phyloP scores from a whole-genome alignment of 306 rosid genomes.

The Pueraria montana region DNA sequence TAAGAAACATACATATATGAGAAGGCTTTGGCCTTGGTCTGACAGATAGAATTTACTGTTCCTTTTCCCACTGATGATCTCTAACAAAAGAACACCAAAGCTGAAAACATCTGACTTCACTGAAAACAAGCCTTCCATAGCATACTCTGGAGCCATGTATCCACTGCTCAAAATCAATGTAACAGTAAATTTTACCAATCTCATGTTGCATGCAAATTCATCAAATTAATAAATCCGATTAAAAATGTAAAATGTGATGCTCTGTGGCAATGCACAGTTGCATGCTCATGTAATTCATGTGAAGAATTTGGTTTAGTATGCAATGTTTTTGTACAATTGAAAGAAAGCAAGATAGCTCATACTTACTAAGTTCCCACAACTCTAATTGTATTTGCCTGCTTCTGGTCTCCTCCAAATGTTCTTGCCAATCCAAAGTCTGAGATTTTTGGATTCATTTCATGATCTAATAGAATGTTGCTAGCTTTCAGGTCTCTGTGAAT shows the following conservation, averaged over 20 bases:
- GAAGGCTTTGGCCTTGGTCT: conserved; percentile 51
- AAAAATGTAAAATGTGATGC: background rate
- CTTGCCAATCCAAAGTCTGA: conserved; percentile 72
- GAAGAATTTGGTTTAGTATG: conserved; percentile 20
- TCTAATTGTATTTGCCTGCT: conserved; percentile 57
- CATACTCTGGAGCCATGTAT: conserved; percentile 74
- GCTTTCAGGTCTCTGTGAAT: conserved; percentile 77
- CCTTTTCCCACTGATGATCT: conserved; percentile 58
- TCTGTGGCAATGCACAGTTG: background rate
- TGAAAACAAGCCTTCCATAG: conserved; percentile 61
- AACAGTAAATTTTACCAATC: background rate
- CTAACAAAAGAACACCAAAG: conserved; percentile 61
- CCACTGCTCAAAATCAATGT: conserved; percentile 51
- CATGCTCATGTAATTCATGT: background rate
- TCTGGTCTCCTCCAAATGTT: conserved; percentile 57
- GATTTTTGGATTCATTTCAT: conserved; percentile 63
- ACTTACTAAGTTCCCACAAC: conserved; percentile 75
- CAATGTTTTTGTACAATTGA: background rate
- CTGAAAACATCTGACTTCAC: conserved; percentile 60
- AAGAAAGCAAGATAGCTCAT: conserved; percentile 10
- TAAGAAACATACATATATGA: conserved; percentile 52
- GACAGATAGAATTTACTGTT: conserved; percentile 51
- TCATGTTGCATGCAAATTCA: background rate
- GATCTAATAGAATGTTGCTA: conserved; percentile 61
- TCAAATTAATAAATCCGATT: background rate